A percentile compares a stretch with the other conserved stretches of the same genome.
phyloP scores from a whole-genome alignment of 129 eudicot species.

The Erigeron canadensis region DNA sequence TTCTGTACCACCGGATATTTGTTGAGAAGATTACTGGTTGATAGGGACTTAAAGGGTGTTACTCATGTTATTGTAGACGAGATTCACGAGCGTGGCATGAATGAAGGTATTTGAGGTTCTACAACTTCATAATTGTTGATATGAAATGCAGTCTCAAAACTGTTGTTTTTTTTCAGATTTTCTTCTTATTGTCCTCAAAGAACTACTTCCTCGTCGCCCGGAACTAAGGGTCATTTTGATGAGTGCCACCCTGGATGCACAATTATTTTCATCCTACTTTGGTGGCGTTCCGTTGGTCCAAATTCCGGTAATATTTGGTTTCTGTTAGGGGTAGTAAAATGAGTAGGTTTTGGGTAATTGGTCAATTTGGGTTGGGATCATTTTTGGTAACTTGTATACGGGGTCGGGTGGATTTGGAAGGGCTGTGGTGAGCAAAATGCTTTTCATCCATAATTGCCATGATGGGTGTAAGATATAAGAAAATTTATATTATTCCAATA shows the following conservation, averaged over 20 bases:
- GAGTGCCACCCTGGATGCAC: constrained; percentile 99
- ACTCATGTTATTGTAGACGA: constrained; percentile 96
- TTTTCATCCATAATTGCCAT: too few species aligned
- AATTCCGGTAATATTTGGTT: constrained; percentile 59
- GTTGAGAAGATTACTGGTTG: constrained; percentile 79
- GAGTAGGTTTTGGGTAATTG: not conserved
- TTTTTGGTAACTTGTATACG: too few species aligned
- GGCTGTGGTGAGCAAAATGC: too few species aligned
- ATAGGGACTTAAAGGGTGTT: constrained; percentile 79
- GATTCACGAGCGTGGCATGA: constrained; percentile 98
- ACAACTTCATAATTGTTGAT: constrained; percentile 6
- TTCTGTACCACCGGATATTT: constrained; percentile 96
- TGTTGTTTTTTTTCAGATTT: constrained; percentile 58
- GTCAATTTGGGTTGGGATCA: not conserved
- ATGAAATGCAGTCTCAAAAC: constrained; percentile 18
- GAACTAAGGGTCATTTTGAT: constrained; percentile 83
- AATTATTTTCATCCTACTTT: constrained; percentile 91
- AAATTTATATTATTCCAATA: not conserved
- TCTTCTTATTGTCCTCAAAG: constrained; percentile 87
- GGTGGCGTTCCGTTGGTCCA: constrained; percentile 77
- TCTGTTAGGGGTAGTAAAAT: constrained; percentile 1
- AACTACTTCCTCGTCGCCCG: constrained; percentile 90
- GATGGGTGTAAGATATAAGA: not conserved
- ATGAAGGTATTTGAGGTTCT: constrained; percentile 68
- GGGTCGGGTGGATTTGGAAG: too few species aligned